Base-by-base conservation (phyloP, 2,329 filamentous ascomycete species). In the Simplicillium sp. region DNA sequence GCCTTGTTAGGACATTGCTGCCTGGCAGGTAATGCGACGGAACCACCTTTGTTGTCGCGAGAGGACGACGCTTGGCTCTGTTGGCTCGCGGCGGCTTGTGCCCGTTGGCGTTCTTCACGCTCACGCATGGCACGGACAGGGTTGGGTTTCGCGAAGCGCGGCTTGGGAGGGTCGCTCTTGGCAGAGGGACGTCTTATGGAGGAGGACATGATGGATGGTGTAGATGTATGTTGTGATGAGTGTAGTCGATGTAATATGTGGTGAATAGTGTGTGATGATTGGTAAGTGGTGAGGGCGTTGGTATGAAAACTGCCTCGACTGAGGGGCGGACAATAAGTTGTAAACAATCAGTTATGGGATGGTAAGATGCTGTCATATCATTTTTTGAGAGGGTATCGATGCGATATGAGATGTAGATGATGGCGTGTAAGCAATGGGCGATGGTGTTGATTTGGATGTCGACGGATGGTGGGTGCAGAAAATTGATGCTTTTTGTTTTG, bases 1-100 rank as follows among this genome's bases (percentile, higher is more conserved):
- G 66, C 62, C 44, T 75, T 72, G 54, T 80, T 81, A 11, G 73
- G 73, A 57, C 76, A 81, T 48, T 65, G 66, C 34, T 59, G 62
- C 4, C 65, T 59, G 25, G 59, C 53, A 1, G 60, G 57, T 13
- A 54, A 46, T 38, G 62, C 50, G 46, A 64, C 47, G 36, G 58
- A 50, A 46, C 54, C 51, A 41, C 49, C 51, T 38, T 57, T 51
- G 42, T 57, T 48, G 18, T 47, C 42, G 18, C 49, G 53, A 25
- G 54, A 46, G 7, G 58, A 52, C 3, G 61, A 53, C 13, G 53
- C 49, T 12, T 52, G 46, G 18, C 46, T 56, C 25, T 52, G 46
- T 11, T 54, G 51, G 4, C 54, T 48, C 6, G 52, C 49, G 15
- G 50, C 50, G 6, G 54, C 52, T 34, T 54, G 54, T 3, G 61